Conservation (phyloP, 2,329 filamentous ascomycete species). For the Lachnellula suecica region DNA sequence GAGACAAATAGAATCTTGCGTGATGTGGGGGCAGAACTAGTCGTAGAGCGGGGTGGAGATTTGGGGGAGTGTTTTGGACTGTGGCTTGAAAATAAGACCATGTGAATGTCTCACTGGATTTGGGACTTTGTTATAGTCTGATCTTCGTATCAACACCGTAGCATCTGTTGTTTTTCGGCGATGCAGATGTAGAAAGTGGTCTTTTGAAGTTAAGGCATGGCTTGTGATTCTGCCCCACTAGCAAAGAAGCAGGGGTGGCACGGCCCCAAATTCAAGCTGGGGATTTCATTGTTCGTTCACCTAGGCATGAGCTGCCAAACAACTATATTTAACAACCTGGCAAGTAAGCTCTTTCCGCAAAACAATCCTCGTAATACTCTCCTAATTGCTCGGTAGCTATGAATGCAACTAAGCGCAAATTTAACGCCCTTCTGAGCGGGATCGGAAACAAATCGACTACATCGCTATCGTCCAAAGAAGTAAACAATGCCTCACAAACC, state of each 20-base stretch:
- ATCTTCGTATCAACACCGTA: no score
- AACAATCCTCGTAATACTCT: not conserved
- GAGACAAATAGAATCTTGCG: conserved; percentile 24
- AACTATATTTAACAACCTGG: not conserved
- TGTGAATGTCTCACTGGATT: no score
- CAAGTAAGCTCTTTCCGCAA: not conserved
- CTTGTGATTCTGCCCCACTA: not conserved
- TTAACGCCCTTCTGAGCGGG: conserved; percentile 71
- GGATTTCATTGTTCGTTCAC: not conserved
- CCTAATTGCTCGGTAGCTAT: conserved; percentile 41
- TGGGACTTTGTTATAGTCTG: no score
- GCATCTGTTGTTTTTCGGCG: no score
- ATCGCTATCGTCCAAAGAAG: conserved; percentile 37
- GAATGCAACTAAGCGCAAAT: conserved; percentile 81
- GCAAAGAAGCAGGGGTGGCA: conserved; percentile 13
- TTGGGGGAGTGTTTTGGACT: not conserved
- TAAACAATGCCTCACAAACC: conserved; percentile 38
- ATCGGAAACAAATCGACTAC: conserved; percentile 50
- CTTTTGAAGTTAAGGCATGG: no score
- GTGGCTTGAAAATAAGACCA: not conserved
- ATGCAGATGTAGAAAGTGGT: no score
- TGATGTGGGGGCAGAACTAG: conserved; percentile 4
- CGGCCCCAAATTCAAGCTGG: conserved; percentile 1
- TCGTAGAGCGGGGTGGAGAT: not conserved
- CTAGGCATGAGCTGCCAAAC: not conserved